Base-by-base conservation (phyloP, 2,329 filamentous ascomycete species). In the Sclerotinia spermophila region DNA sequence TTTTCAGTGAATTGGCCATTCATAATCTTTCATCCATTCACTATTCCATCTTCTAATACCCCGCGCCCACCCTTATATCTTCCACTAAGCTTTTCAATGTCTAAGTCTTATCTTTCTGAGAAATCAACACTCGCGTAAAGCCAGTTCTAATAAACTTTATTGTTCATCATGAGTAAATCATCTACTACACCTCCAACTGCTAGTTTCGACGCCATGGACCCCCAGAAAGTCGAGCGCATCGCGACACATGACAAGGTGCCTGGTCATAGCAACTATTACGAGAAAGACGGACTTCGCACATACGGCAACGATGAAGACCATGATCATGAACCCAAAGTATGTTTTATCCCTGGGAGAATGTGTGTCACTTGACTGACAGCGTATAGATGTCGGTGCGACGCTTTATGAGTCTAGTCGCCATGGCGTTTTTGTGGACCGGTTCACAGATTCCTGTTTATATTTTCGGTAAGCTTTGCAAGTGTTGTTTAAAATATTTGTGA, bases 351-450 rank as follows among this genome's bases (percentile, higher is more conserved):
- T 11, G 7, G 42, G 11, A 44, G 17, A 13, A 24, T 27, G 17
- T 44, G 2, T 30, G n/a, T 38, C n/a, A 30, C 11, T 13, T 2
- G 71, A 87, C 88, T 86, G 38, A 61, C 83, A 84, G 8, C 87
- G 71, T 10, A 1, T 64, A 72, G 68, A 75, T 86, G 83, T 82
- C 81, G 17, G 79, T 89, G 33, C 87, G 87, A 85, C 85, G 85
- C 5, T 87, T 89, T 69, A 81, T 89, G 84, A 83, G 83, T 65
- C 81, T 89, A 58, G 74, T 85, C 17, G 86, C 86, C 67, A 66
- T 89, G 86, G 86, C 86, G 6, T 88, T 89, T 73, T 80, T 89
- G 40, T 89, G 86, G 86, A 86, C 86, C 66, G 86, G 86, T 42
- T 86, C 83, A 69, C 87, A 89, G 74, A 88, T 89, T 65, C 87